Base-by-base conservation (phyloP, 1,284 basidiomycete genomes). In the Megacollybia platyphylla region DNA sequence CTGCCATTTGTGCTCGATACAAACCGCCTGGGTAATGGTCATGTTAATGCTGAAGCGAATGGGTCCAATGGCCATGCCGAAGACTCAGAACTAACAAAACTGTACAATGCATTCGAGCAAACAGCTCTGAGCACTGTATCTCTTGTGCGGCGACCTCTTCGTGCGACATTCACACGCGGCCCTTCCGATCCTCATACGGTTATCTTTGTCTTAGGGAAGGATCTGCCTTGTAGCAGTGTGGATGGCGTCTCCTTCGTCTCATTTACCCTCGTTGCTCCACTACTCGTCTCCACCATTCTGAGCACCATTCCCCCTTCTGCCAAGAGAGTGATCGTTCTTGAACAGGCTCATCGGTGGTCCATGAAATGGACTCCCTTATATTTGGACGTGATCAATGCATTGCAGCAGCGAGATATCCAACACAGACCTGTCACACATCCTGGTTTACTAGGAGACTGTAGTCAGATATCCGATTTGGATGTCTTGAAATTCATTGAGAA, bases 301-400 rank as follows among this genome's bases (percentile, higher is more conserved):
- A 60, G 61, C 28, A 67, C 69, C 30, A 74, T 96, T 36, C 81
- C 87, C 7, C 47, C 67, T 1, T 78, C 78, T 4, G 74, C 72
- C 30, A 72, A 74, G 37, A 79, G 77, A 37, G 73, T 97, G 43
- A 68, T 96, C 40, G 86, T 97, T 3, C 73, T 97, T 15, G 94
- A 92, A 61, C 87, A 85, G 61, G 70, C 84, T 18, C 67, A 71
- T 50, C 68, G 67, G 47, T 87, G 84, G 70, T 73, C 77, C 13
- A 84, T 82, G 41, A 91, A 91, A 62, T 94, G 88, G 79, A 85
- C 89, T 1, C 82, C 90, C 0, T 67, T 94, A 11, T 93, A 87
- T 57, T 73, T 96, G 39, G 91, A 94, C 35, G 65, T 92, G 18
- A 73, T 87, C 46, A 74, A 70, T 43, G 79, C 83, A 5, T 62